Conservation (phyloP, 352 stramenopile genomes). For the Phytopythium oedochilum region DNA sequence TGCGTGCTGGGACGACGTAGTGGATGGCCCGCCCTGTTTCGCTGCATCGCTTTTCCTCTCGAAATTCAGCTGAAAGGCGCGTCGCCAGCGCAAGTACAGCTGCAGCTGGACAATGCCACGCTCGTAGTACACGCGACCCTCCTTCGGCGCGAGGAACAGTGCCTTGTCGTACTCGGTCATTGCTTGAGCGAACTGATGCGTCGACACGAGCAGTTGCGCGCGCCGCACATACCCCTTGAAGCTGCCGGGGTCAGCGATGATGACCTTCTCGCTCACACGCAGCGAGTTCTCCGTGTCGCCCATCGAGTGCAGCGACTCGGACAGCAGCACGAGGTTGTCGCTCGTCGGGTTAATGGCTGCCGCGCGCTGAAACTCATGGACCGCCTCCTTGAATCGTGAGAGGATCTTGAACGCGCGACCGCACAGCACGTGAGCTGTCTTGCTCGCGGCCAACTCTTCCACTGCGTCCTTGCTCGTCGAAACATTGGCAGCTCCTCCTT, state of each 20-base stretch:
- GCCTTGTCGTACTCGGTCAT: constrained; percentile 67
- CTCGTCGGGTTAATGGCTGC: constrained; percentile 53
- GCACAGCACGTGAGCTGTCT: constrained; percentile 44
- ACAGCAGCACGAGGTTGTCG: constrained; percentile 75
- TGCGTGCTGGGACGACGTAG: not conserved
- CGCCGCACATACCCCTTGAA: constrained; percentile 63
- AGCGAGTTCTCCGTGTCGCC: constrained; percentile 78
- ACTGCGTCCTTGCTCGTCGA: not conserved
- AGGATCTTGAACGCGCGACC: constrained; percentile 69
- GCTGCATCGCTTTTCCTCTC: constrained; percentile 4
- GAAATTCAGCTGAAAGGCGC: constrained; percentile 47
- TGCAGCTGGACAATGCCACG: constrained; percentile 70
- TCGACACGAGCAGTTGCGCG: constrained; percentile 56
- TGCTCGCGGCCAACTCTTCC: constrained; percentile 8
- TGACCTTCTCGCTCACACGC: constrained; percentile 66
- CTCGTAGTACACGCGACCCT: constrained; percentile 63
- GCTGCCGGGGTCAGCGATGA: constrained; percentile 48
- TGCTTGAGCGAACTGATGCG: constrained; percentile 34
- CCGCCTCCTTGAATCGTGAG: constrained; percentile 54
- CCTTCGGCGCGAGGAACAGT: constrained; percentile 48
- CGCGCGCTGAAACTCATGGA: constrained; percentile 58
- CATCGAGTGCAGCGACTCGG: constrained; percentile 73
- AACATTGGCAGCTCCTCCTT: constrained; percentile 11
- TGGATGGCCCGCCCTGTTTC: not conserved
- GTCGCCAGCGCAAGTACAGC: constrained; percentile 58